Evolutionary conservation across 2,329 filamentous ascomycete species (phyloP).

Genomic region (Fusarium chuoi): DNA sequence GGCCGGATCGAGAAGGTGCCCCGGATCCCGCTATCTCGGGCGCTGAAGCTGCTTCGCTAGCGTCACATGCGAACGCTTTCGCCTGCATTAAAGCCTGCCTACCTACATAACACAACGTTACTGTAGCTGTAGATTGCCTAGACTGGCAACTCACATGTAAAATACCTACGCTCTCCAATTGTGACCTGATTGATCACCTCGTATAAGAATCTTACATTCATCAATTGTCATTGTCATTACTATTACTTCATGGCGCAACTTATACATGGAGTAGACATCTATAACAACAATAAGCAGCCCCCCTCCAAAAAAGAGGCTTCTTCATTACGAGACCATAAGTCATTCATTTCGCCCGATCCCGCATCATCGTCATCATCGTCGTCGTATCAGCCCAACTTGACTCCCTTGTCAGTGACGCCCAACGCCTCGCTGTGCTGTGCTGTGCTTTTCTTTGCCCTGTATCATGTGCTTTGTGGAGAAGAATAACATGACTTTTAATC

Average conservation of each 20-base stretch:
- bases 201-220: neutral
- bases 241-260: slow-evolving; percentile 15
- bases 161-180: neutral
- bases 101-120: slow-evolving; percentile 11
- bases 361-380: neutral
- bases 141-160: slow-evolving; percentile 6
- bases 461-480: slow-evolving; percentile 26
- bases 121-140: neutral
- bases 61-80: slow-evolving; percentile 38
- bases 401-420: slow-evolving; percentile 35
- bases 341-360: slow-evolving; percentile 27
- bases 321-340: slow-evolving; percentile 10
- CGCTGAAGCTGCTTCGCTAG: slow-evolving; percentile 27
- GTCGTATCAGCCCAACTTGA: slow-evolving; percentile 26
- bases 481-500: slow-evolving; percentile 1
- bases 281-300: neutral
- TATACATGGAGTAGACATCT: slow-evolving; percentile 1
- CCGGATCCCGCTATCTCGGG: slow-evolving; percentile 22
- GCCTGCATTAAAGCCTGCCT: slow-evolving; percentile 26
- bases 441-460: slow-evolving; percentile 7
- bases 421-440: slow-evolving; percentile 38
- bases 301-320: neutral
- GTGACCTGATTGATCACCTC: neutral
- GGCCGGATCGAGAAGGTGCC: slow-evolving; percentile 37
- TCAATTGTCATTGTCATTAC: slow-evolving; percentile 21